These are phyloP conservation scores for Sclerotinia minor DNA, from an alignment of 2,329 filamentous ascomycete genomes.

Conservation along the genomic window DNA sequence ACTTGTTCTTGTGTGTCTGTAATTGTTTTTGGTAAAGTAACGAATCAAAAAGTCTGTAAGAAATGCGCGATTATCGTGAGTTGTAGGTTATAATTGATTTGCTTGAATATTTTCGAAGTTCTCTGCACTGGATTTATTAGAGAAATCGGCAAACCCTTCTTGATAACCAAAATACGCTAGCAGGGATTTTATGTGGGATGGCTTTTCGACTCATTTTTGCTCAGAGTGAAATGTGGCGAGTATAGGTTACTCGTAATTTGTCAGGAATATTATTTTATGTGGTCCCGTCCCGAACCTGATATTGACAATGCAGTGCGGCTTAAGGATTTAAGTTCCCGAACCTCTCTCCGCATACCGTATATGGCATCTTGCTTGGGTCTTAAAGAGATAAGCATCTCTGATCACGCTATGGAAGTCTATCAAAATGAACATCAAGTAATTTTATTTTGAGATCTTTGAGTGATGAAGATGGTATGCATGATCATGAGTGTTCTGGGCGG, in stretches of 20 bases:
- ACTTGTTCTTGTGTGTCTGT: background rate
- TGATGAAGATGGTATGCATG: background rate
- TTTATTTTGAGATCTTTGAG: background rate
- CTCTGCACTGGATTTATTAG: slow-evolving; percentile 14
- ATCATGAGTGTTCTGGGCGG: background rate
- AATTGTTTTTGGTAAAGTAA: background rate
- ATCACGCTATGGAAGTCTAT: background rate
- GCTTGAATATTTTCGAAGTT: slow-evolving; percentile 22
- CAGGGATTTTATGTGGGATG: slow-evolving; percentile 21
- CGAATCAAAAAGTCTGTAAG: background rate
- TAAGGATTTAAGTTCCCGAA: background rate
- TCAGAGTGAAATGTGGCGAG: slow-evolving; percentile 7
- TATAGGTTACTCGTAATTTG: too few species aligned
- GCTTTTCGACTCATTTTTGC: slow-evolving; percentile 20
- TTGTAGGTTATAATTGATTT: slow-evolving; percentile 10
- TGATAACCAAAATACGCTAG: slow-evolving; percentile 9
- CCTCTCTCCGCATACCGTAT: too few species aligned
- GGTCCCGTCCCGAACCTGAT: too few species aligned
- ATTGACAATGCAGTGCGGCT: background rate
- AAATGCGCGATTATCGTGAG: background rate
- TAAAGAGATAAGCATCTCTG: background rate
- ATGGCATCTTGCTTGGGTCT: too few species aligned
- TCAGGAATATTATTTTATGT: too few species aligned
- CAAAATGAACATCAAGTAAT: background rate
- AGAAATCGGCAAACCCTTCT: slow-evolving; percentile 11